A percentile compares a stretch with the other conserved stretches of the same genome.
phyloP scores from a whole-genome alignment of 2,329 filamentous ascomycete species.

The Xylariaceae sp. region DNA sequence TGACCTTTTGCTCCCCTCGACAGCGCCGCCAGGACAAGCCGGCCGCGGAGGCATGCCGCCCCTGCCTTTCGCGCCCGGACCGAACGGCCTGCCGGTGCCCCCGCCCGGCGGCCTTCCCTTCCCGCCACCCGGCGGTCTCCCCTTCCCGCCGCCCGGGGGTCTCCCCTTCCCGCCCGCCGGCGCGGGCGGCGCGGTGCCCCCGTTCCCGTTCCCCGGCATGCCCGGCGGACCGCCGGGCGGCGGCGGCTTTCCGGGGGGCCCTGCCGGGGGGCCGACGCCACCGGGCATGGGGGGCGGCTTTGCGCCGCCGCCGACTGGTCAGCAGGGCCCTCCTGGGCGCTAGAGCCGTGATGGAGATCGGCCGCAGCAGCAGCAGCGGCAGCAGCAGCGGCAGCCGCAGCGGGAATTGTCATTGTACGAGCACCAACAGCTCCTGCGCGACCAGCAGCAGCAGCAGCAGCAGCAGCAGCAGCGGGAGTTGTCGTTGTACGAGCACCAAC shows the following conservation, averaged over 20 bases:
- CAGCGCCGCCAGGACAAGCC: slow-evolving; percentile 40
- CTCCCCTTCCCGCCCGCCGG: slow-evolving; percentile 27
- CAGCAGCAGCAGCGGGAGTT: background rate
- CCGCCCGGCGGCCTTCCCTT: slow-evolving; percentile 31
- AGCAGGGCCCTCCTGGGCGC: slow-evolving; percentile 30
- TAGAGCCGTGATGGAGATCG: slow-evolving; percentile 10
- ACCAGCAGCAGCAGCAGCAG: background rate
- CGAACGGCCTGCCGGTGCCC: slow-evolving; percentile 37
- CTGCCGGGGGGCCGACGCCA: slow-evolving; percentile 29
- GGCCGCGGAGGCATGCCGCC: slow-evolving; percentile 39
- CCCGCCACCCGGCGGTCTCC: slow-evolving; percentile 24
- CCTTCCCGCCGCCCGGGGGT: slow-evolving; percentile 27
- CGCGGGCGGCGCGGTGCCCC: slow-evolving; percentile 38
- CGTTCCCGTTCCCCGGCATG: slow-evolving; percentile 38
- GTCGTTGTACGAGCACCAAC: too few relatives aligned
- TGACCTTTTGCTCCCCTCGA: too few relatives aligned
- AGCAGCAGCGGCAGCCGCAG: background rate
- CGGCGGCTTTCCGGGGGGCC: slow-evolving; percentile 31
- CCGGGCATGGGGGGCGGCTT: slow-evolving; percentile 22
- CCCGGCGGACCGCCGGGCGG: slow-evolving; percentile 25
- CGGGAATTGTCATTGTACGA: background rate
- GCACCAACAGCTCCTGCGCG: background rate
- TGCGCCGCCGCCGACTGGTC: slow-evolving; percentile 23
- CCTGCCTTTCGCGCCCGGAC: background rate
- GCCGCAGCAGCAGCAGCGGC: background rate